Conservation (phyloP, 192 early-diverging fungal species). For the Backusella mclennaniae region DNA sequence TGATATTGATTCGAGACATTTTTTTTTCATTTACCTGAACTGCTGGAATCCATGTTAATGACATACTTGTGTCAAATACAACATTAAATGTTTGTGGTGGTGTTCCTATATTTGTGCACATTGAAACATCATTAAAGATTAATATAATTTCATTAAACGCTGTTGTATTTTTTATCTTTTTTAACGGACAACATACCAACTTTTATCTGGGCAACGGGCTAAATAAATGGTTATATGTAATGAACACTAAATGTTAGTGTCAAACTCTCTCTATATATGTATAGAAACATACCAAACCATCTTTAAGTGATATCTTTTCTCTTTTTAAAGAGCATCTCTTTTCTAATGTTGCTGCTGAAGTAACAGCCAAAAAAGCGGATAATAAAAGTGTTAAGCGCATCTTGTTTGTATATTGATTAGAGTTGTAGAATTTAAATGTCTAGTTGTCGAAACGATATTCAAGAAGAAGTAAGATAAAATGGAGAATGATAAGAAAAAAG, state of each 20-base stretch:
- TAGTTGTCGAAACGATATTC: background rate
- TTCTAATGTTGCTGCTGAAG: conserved; percentile 14
- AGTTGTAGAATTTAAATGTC: background rate
- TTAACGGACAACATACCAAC: conserved; percentile 15
- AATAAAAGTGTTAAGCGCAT: conserved; percentile 12
- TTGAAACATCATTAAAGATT: background rate
- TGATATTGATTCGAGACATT: background rate
- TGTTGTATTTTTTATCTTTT: background rate
- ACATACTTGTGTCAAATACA: conserved; percentile 30
- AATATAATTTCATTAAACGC: background rate
- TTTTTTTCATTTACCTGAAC: background rate
- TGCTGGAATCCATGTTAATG: conserved; percentile 32
- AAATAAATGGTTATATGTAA: background rate
- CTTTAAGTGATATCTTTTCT: conserved; percentile 19
- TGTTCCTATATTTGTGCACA: conserved; percentile 16
- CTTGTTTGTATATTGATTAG: background rate
- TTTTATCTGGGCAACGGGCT: conserved; percentile 21
- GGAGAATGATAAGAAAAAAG: background rate
- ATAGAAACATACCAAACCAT: conserved; percentile 25
- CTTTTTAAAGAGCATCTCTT: conserved; percentile 17
- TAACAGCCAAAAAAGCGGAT: background rate
- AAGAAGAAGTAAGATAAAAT: background rate
- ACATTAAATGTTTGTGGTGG: conserved; percentile 31
- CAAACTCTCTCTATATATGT: background rate
- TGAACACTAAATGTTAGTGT: background rate